phyloP scores from a whole-genome alignment of 1,284 basidiomycete genomes.

The Apiotrichum gamsii region DNA sequence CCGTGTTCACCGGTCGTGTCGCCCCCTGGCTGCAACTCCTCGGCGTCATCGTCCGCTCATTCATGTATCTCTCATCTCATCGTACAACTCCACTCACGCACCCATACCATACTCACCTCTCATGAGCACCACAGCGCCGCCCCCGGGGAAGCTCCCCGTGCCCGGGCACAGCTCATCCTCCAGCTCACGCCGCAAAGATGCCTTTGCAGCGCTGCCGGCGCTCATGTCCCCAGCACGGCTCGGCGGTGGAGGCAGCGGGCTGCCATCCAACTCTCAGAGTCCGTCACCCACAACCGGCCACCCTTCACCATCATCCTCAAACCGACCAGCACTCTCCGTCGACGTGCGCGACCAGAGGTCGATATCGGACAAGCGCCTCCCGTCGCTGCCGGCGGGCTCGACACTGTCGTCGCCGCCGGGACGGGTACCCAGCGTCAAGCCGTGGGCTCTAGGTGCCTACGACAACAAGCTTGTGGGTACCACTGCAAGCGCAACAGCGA shows the following conservation, averaged over 20 bases:
- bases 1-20: too few species aligned
- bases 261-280: background rate
- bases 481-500: too few species aligned
- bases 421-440: constrained; percentile 6
- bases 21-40: too few species aligned
- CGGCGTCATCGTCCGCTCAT: too few species aligned
- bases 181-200: too few species aligned
- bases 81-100: too few species aligned
- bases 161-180: too few species aligned
- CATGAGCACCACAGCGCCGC: background rate
- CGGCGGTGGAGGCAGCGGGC: too few species aligned
- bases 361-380: constrained; percentile 13
- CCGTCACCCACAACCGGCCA: background rate
- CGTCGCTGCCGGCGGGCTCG: constrained; percentile 4
- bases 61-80: too few species aligned
- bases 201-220: background rate
- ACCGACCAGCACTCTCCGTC: constrained; percentile 5
- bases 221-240: constrained; percentile 1
- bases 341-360: constrained; percentile 7
- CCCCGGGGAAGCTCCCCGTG: background rate
- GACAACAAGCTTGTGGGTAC: constrained; percentile 41
- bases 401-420: background rate
- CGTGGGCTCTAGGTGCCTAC: constrained; percentile 34
- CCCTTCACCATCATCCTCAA: too few species aligned
- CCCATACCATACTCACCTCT: too few species aligned